These are phyloP conservation scores for Butyriboletus loyo DNA, from an alignment of 768 basidiomycete species.

Conservation along the genomic window DNA sequence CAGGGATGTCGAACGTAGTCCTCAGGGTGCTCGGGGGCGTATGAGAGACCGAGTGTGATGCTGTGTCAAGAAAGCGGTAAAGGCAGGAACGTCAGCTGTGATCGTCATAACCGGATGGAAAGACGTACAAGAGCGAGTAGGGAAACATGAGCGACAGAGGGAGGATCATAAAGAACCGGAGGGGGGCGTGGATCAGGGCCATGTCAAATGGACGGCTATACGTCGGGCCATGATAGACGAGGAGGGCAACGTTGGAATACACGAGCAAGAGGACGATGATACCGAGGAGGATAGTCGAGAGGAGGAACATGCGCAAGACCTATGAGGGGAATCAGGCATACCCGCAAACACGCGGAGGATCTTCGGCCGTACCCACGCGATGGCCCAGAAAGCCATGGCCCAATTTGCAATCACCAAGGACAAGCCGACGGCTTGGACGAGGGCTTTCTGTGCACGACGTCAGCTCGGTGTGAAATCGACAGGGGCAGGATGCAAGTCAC, in stretches of 20 bases:
- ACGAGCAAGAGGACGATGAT: slow-evolving; percentile 66
- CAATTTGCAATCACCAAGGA: slow-evolving; percentile 77
- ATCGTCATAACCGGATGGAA: neutral
- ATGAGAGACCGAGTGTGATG: slow-evolving; percentile 66
- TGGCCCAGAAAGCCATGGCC: slow-evolving; percentile 76
- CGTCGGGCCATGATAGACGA: slow-evolving; percentile 67
- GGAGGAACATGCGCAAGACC: slow-evolving; percentile 74
- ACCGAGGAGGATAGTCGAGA: slow-evolving; percentile 70
- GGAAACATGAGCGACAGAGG: slow-evolving; percentile 44
- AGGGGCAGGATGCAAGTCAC: slow-evolving; percentile 27
- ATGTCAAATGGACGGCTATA: slow-evolving; percentile 67
- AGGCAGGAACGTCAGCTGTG: neutral
- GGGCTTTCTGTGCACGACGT: slow-evolving; percentile 44
- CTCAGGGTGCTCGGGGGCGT: slow-evolving; percentile 45
- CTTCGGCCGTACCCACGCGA: slow-evolving; percentile 60
- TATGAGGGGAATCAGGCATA: slow-evolving; percentile 20
- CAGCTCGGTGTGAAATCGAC: neutral
- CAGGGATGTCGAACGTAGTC: slow-evolving; percentile 62
- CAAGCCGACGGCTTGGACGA: slow-evolving; percentile 78
- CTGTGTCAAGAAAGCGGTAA: slow-evolving; percentile 33
- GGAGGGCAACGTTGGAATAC: slow-evolving; percentile 75
- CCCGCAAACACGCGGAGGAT: rapidly evolving
- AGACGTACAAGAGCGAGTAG: slow-evolving; percentile 52
- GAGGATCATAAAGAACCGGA: slow-evolving; percentile 67
- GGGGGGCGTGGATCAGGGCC: slow-evolving; percentile 82